Evolutionary conservation across 305 asterid genomes (phyloP).

Genomic region (Rubia peregrina): DNA sequence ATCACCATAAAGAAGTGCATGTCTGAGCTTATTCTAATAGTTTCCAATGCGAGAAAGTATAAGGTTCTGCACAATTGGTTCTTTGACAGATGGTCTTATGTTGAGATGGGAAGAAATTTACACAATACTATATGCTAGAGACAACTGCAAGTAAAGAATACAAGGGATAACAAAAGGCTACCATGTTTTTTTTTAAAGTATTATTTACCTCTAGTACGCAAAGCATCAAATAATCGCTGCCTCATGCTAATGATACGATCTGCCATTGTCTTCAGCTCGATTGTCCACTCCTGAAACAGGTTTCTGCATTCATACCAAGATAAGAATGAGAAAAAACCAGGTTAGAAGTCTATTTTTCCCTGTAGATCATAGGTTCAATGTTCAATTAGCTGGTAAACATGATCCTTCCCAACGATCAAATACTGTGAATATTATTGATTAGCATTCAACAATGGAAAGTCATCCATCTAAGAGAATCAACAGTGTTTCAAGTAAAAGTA

Average conservation of each 20-base stretch:
- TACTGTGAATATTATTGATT: neutral
- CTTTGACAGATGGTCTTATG: neutral
- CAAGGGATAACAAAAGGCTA: neutral
- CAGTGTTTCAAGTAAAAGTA: neutral
- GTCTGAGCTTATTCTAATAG: neutral
- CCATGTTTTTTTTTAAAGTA: neutral
- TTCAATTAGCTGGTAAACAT: neutral
- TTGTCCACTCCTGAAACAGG: conserved; percentile 80
- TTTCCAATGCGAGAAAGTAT: neutral
- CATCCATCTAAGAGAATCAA: neutral
- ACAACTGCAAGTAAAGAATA: neutral
- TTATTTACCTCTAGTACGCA: conserved; percentile 54
- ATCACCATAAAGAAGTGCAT: neutral
- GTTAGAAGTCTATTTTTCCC: neutral
- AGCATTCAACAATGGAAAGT: neutral
- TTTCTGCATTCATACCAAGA: conserved; percentile 39
- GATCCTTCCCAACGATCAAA: neutral
- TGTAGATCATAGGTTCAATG: neutral
- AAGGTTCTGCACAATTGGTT: neutral
- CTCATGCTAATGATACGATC: conserved; percentile 97
- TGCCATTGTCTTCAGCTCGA: conserved; percentile 97
- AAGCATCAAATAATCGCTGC: conserved; percentile 74
- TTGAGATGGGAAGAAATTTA: neutral
- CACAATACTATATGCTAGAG: neutral
- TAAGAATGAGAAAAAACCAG: conserved; percentile 5